Evolutionary conservation across 495 filamentous ascomycete species (phyloP).

Genomic region (Hypoxylon crocopeplum): DNA sequence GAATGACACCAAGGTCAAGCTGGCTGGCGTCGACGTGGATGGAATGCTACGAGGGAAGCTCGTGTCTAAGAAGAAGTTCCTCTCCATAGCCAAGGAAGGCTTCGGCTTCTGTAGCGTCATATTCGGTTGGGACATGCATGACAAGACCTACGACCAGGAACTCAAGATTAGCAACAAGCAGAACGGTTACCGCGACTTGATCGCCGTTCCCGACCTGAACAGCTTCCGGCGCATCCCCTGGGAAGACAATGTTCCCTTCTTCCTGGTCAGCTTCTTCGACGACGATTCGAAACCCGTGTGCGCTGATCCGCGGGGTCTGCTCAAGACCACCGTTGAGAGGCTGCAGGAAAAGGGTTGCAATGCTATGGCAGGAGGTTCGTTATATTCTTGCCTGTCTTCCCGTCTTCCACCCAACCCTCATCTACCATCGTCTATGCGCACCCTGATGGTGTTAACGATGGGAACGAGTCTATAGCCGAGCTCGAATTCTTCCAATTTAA

Average conservation of each 20-base stretch:
- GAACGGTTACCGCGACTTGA: conserved; percentile 90
- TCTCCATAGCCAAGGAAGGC: conserved; percentile 79
- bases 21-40: conserved; percentile 91
- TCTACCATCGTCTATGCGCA: not conserved
- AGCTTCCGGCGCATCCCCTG: conserved; percentile 92
- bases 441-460: conserved; percentile 24
- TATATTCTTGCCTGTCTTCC: not conserved
- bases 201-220: conserved; percentile 81
- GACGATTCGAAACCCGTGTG: conserved; percentile 76
- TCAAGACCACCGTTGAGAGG: conserved; percentile 73
- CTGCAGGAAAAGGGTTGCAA: conserved; percentile 67
- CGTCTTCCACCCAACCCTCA: not conserved
- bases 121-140: conserved; percentile 99
- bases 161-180: conserved; percentile 88
- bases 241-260: conserved; percentile 93
- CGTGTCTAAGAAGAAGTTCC: conserved; percentile 94
- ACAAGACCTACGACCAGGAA: conserved; percentile 84
- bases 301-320: conserved; percentile 80
- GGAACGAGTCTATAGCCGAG: conserved; percentile 66
- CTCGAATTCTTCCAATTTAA: conserved; percentile 98
- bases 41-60: conserved; percentile 92
- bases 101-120: conserved; percentile 98
- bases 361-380: conserved; percentile 92
- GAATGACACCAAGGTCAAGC: conserved; percentile 85
- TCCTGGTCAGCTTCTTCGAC: conserved; percentile 86